Evolutionary conservation across 257 asterid species (phyloP).

Genomic region (Solanum sejunctum): DNA sequence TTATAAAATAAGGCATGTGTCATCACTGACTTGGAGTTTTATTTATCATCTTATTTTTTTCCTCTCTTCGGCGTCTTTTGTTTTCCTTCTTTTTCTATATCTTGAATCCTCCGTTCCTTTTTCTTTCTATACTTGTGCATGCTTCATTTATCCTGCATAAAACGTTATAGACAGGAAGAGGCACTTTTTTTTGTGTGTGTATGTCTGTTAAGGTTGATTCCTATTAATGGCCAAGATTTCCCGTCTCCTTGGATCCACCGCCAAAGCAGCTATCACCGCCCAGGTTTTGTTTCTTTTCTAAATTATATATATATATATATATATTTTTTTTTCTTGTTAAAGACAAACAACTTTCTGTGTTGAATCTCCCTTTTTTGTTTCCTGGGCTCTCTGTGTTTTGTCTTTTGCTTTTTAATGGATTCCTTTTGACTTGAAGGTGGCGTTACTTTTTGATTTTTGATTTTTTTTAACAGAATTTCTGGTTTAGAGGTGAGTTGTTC

Average conservation of each 20-base stretch:
- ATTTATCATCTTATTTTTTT: background rate
- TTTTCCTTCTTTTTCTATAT: background rate
- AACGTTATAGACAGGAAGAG: background rate
- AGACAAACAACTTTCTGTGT: background rate
- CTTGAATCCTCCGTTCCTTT: background rate
- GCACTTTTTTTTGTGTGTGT: too few relatives aligned
- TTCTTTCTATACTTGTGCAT: background rate
- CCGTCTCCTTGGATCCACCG: constrained; percentile 40
- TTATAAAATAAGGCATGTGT: background rate
- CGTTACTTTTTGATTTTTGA: background rate
- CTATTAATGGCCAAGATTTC: constrained; percentile 12
- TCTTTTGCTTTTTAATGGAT: background rate
- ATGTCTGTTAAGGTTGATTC: too few relatives aligned
- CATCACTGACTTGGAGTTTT: background rate
- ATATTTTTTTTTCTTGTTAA: background rate
- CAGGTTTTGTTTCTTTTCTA: constrained; percentile 18
- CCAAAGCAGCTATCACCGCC: constrained; percentile 18
- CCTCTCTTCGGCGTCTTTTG: background rate
- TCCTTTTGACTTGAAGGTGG: background rate
- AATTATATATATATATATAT: background rate
- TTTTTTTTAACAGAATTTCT: too few relatives aligned
- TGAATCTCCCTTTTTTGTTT: background rate
- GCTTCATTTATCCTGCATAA: background rate
- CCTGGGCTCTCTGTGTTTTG: background rate
- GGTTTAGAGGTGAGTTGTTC: too few relatives aligned